Conservation (phyloP, 306 rosid species). For the Medicago ruthenica region DNA sequence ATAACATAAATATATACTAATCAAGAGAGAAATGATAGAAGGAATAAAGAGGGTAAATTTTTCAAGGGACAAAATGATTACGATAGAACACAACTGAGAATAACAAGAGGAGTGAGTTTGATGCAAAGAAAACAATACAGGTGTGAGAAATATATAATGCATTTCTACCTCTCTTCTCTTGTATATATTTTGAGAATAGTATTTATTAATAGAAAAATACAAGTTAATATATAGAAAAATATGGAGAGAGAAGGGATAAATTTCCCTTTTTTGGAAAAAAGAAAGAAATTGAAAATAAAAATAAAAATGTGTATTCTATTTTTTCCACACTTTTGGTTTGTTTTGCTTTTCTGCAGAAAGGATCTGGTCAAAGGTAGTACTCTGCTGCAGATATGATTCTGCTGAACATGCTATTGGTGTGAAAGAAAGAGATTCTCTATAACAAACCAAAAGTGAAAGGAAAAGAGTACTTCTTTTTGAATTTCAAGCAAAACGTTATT, state of each 20-base stretch:
- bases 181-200: too few species aligned
- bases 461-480: constrained; percentile 34
- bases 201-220: constrained; percentile 7
- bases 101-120: constrained; percentile 21
- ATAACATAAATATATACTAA: not conserved
- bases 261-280: not conserved
- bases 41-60: not conserved
- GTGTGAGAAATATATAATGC: constrained; percentile 46
- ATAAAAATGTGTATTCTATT: too few species aligned
- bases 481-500: constrained; percentile 10
- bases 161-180: constrained; percentile 29
- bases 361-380: constrained; percentile 81
- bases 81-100: constrained; percentile 31
- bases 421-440: constrained; percentile 59
- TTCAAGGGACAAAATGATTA: constrained; percentile 42
- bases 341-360: constrained; percentile 33
- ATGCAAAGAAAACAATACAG: not conserved
- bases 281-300: too few species aligned
- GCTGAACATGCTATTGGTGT: constrained; percentile 64
- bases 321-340: not conserved
- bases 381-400: constrained; percentile 48
- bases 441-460: constrained; percentile 36
- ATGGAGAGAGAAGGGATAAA: not conserved
- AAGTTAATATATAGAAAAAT: constrained; percentile 23
- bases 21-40: constrained; percentile 3